phyloP scores from a whole-genome alignment of 352 stramenopile genomes.

The Elongisporangium prolatum region DNA sequence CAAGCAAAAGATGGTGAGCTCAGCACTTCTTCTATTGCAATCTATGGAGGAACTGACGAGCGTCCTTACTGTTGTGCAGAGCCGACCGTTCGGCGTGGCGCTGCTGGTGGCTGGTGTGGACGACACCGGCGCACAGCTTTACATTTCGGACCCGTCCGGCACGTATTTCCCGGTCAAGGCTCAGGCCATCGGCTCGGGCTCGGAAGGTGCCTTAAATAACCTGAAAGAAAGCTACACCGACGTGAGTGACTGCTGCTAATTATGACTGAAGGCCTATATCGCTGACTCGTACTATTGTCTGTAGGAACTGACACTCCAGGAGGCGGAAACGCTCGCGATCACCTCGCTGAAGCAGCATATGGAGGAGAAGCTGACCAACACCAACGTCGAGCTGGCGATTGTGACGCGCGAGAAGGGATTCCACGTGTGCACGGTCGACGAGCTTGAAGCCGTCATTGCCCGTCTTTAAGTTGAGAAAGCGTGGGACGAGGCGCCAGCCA shows the following conservation, averaged over 20 bases:
- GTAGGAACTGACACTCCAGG: conserved; percentile 90
- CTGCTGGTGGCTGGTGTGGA: conserved; percentile 97
- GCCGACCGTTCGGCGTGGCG: conserved; percentile 97
- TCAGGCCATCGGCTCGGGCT: conserved; percentile 97
- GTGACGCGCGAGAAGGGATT: conserved; percentile 95
- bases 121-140: conserved; percentile 91
- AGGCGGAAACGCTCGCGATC: conserved; percentile 96
- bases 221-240: conserved; percentile 97
- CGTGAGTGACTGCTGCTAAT: conserved; percentile 2
- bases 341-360: conserved; percentile 98
- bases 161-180: conserved; percentile 99
- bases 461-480: conserved; percentile 41
- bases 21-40: not conserved
- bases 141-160: conserved; percentile 97
- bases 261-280: not conserved
- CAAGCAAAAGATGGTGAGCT: conserved; percentile 93
- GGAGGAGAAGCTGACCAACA: conserved; percentile 98
- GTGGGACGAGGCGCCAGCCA: not conserved
- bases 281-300: not conserved
- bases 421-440: conserved; percentile 90
- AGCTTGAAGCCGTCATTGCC: conserved; percentile 92
- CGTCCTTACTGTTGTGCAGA: conserved; percentile 15
- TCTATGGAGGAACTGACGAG: not conserved
- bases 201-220: conserved; percentile 97
- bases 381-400: conserved; percentile 98